Conservation (phyloP, 768 basidiomycete genomes). For the Boletus speciosus region DNA sequence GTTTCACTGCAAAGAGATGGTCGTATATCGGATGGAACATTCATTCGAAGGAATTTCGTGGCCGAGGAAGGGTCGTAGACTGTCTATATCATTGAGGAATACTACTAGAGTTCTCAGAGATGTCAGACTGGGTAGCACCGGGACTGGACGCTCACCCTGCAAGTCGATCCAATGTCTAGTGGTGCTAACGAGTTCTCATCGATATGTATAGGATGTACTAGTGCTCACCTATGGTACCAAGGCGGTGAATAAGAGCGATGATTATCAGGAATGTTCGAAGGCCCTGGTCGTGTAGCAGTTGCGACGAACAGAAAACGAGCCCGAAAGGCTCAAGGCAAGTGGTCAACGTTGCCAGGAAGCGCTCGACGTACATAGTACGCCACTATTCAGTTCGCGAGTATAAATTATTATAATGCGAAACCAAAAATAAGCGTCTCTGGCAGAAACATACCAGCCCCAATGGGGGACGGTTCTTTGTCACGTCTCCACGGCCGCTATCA, state of each 20-base stretch:
- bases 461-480: neutral
- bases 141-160: neutral
- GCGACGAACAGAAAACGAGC: neutral
- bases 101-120: no score
- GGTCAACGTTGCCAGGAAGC: neutral
- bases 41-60: no score
- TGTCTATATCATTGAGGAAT: neutral
- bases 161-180: neutral
- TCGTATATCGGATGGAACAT: neutral
- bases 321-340: neutral
- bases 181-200: neutral
- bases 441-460: neutral
- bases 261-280: neutral
- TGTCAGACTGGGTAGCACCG: neutral
- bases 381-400: neutral
- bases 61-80: neutral
- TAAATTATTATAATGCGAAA: neutral
- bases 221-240: neutral
- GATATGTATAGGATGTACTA: no score
- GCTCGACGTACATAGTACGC: conserved; percentile 1
- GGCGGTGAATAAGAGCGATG: neutral
- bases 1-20: neutral
- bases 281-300: neutral
- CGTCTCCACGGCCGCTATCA: neutral
- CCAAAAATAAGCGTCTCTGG: conserved; percentile 3